Conservation (phyloP, 2,329 filamentous ascomycete species). For the Pseudogymnoascus destructans region DNA sequence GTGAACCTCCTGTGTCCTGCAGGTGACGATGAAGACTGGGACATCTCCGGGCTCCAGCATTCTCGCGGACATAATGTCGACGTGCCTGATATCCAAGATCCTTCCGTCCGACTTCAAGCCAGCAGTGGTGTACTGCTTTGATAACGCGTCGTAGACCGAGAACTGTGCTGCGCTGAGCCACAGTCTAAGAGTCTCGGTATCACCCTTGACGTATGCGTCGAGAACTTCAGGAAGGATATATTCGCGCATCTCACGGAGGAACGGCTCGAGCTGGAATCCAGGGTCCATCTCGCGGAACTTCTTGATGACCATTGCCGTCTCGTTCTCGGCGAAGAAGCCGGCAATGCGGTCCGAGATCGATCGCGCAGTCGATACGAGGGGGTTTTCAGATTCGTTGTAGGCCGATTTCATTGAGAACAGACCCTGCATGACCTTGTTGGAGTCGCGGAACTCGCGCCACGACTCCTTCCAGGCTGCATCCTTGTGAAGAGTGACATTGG, state of each 20-base stretch:
- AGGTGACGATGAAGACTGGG: constrained; percentile 94
- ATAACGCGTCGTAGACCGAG: constrained; percentile 91
- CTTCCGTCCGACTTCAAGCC: constrained; percentile 90
- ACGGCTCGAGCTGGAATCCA: constrained; percentile 85
- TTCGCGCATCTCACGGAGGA: constrained; percentile 88
- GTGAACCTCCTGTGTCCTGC: constrained; percentile 92
- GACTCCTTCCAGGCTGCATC: constrained; percentile 95
- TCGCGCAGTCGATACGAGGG: constrained; percentile 75
- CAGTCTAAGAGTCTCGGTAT: constrained; percentile 76
- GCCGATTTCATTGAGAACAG: constrained; percentile 74
- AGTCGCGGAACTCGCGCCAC: constrained; percentile 92
- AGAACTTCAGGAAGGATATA: constrained; percentile 96
- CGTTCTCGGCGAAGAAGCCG: constrained; percentile 96
- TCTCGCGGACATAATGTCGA: constrained; percentile 72
- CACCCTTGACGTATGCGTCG: constrained; percentile 95
- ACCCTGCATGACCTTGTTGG: constrained; percentile 75
- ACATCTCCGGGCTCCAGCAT: constrained; percentile 77
- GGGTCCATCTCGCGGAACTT: constrained; percentile 96
- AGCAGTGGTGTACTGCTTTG: constrained; percentile 87
- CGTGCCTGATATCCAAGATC: constrained; percentile 87
- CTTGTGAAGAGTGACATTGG: constrained; percentile 90
- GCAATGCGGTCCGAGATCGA: constrained; percentile 87
- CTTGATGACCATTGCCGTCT: constrained; percentile 95
- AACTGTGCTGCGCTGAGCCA: constrained; percentile 96
- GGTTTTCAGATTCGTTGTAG: constrained; percentile 96